These are phyloP conservation scores for Suillus bovinus DNA, from an alignment of 768 basidiomycete genomes.

Conservation along the genomic window DNA sequence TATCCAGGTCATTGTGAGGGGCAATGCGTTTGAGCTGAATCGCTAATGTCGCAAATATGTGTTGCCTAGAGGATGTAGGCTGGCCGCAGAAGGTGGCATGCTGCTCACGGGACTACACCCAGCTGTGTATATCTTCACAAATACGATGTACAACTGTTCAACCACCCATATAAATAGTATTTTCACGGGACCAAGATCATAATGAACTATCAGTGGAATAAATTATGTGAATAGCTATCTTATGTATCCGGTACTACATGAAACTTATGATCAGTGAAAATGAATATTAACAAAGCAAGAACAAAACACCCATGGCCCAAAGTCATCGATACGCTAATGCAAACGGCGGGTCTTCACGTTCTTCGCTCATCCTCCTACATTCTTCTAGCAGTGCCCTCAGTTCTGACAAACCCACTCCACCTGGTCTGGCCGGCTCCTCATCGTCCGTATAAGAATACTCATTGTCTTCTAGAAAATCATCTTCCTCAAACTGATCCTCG, in stretches of 20 bases:
- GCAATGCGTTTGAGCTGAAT: background rate
- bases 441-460: slow-evolving; percentile 35
- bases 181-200: background rate
- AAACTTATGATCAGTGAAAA: too few relatives aligned
- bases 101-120: background rate
- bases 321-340: slow-evolving; percentile 14
- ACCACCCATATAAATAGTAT: background rate
- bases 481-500: slow-evolving; percentile 35
- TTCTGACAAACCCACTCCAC: slow-evolving; percentile 37
- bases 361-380: slow-evolving; percentile 47
- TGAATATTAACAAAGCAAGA: background rate
- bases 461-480: slow-evolving; percentile 19
- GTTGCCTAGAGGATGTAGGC: too few relatives aligned
- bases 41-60: background rate
- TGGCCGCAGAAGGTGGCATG: background rate
- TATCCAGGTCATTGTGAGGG: background rate
- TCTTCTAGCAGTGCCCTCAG: slow-evolving; percentile 58
- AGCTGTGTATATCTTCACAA: too few relatives aligned
- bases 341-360: slow-evolving; percentile 29
- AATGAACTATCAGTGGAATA: background rate
- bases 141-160: too few relatives aligned
- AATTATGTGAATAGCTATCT: background rate
- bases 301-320: background rate
- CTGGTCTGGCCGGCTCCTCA: slow-evolving; percentile 23
- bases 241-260: too few relatives aligned